Percentiles rank a stretch among this genome's conserved stretches.
Conservation (phyloP, 768 basidiomycete species). For the Russula griseocarnosa region DNA sequence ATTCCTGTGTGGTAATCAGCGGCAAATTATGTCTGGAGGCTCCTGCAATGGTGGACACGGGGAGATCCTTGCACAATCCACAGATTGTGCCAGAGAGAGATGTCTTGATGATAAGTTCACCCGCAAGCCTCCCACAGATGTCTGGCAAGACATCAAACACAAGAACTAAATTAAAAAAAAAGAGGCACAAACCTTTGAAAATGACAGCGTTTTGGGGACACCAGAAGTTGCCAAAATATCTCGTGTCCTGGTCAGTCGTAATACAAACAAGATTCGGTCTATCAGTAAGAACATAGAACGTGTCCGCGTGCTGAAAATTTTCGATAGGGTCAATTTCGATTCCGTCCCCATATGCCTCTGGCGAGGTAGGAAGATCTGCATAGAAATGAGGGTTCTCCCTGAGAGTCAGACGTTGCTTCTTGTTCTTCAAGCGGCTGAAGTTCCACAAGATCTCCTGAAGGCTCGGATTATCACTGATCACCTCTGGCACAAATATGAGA, state of each 20-base stretch:
- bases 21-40: not conserved
- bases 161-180: not conserved
- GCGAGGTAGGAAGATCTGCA: not conserved
- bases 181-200: not conserved
- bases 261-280: not conserved
- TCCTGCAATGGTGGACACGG: not conserved
- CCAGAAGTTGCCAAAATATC: not conserved
- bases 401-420: not conserved
- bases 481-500: not conserved
- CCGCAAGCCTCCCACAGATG: not conserved
- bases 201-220: not conserved
- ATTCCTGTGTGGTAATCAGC: not conserved
- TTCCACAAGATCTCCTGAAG: not conserved
- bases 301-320: not conserved
- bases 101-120: not conserved
- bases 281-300: not conserved
- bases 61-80: not conserved
- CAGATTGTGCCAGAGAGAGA: not conserved
- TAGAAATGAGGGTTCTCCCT: not conserved
- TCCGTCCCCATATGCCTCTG: not conserved
- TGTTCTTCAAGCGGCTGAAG: not conserved
- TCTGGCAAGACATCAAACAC: not conserved
- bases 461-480: not conserved
- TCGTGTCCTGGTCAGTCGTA: not conserved
- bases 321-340: not conserved